Conservation (phyloP, 83 land plant genomes). For the Picea abies region DNA sequence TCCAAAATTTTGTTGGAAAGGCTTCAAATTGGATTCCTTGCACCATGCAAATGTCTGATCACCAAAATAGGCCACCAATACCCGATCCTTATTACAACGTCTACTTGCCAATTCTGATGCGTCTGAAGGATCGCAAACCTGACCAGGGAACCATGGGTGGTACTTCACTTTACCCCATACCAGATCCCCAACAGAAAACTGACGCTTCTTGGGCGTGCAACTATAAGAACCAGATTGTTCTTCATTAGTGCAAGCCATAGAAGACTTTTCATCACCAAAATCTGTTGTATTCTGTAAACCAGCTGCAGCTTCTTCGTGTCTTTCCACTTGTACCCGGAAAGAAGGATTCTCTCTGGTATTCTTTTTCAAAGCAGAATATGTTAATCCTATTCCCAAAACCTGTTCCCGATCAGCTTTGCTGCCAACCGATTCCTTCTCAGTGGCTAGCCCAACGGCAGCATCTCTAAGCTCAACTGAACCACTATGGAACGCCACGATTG, state of each 20-base stretch:
- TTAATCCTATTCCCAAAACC: background rate
- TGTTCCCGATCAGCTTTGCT: background rate
- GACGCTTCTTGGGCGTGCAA: conserved; percentile 18
- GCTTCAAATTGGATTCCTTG: conserved; percentile 50
- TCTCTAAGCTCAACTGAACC: background rate
- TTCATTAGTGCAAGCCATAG: background rate
- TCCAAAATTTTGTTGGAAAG: conserved; percentile 51
- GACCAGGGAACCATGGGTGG: conserved; percentile 87
- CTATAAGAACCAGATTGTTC: background rate
- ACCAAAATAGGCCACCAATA: conserved; percentile 73
- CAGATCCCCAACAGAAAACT: conserved; percentile 52
- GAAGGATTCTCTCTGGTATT: background rate
- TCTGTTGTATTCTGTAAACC: background rate
- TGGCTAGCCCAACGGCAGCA: background rate
- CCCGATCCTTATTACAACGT: conserved; percentile 36
- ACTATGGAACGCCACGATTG: background rate
- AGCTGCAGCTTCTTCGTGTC: background rate
- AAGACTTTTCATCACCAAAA: background rate
- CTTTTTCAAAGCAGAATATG: background rate
- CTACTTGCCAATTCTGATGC: conserved; percentile 62
- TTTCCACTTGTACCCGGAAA: background rate
- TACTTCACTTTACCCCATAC: conserved; percentile 78
- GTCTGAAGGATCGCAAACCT: conserved; percentile 63
- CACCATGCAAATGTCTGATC: conserved; percentile 77
- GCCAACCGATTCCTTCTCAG: background rate